Evolutionary conservation across 2,329 filamentous ascomycete species (phyloP).

Genomic region (Ascosphaera apis): DNA sequence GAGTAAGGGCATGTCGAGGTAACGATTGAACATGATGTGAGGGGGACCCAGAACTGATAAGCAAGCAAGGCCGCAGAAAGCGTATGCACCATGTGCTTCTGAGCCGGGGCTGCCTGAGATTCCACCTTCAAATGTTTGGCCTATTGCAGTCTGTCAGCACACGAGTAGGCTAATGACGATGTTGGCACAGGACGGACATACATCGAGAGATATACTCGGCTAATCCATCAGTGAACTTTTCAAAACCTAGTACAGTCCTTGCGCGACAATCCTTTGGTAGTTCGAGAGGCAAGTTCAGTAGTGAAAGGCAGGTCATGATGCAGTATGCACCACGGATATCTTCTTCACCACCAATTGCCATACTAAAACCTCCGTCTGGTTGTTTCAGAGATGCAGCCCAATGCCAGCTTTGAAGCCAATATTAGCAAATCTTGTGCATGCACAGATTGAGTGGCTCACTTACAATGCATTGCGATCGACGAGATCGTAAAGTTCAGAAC

Average conservation of each 20-base stretch:
- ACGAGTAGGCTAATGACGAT: background rate
- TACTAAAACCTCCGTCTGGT: conserved; percentile 66
- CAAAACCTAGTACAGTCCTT: conserved; percentile 35
- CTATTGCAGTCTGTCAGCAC: conserved; percentile 20
- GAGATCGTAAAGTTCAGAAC: conserved; percentile 45
- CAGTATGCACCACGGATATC: conserved; percentile 90
- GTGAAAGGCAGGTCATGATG: conserved; percentile 58
- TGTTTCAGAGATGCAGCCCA: conserved; percentile 80
- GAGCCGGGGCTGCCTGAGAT: conserved; percentile 65
- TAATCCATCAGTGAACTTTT: conserved; percentile 47
- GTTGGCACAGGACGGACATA: conserved; percentile 22
- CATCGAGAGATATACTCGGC: conserved; percentile 62
- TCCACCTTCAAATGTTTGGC: conserved; percentile 87
- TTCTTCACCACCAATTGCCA: conserved; percentile 69
- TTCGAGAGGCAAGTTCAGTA: conserved; percentile 62
- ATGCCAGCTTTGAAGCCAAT: conserved; percentile 37
- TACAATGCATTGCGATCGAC: conserved; percentile 60
- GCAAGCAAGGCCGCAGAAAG: conserved; percentile 80
- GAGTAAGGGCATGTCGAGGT: conserved; percentile 53
- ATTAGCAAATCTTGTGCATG: conserved; percentile 5
- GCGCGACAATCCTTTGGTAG: conserved; percentile 52
- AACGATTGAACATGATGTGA: conserved; percentile 48
- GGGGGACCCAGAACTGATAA: conserved; percentile 68
- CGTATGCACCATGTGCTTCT: conserved; percentile 91
- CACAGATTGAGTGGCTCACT: conserved; percentile 7